A percentile compares a stretch with the other conserved stretches of the same genome.
Conservation (phyloP, 805 yeast genomes). For the Nakazawaea populi region DNA sequence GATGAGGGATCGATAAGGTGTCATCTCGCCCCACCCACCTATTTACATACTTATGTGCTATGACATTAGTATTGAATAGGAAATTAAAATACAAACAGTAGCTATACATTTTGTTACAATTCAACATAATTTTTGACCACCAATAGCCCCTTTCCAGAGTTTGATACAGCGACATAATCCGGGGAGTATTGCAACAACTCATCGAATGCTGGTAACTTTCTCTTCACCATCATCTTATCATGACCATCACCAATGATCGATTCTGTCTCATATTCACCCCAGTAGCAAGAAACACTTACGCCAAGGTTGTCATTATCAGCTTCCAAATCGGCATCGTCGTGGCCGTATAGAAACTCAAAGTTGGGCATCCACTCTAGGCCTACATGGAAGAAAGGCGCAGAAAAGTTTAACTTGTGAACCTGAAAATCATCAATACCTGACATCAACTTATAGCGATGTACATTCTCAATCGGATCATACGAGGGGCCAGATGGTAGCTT, state of each 20-base stretch:
- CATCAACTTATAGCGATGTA: constrained; percentile 40
- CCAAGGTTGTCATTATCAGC: constrained; percentile 39
- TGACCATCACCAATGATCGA: constrained; percentile 32
- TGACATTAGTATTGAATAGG: no score
- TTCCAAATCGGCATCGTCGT: constrained; percentile 33
- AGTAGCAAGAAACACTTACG: constrained; percentile 59
- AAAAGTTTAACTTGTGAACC: constrained; percentile 62
- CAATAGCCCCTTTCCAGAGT: constrained; percentile 63
- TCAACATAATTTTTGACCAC: constrained; percentile 45
- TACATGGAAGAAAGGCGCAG: constrained; percentile 43
- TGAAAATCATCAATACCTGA: constrained; percentile 61
- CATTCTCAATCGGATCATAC: constrained; percentile 23
- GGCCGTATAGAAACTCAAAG: constrained; percentile 24
- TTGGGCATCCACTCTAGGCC: constrained; percentile 74
- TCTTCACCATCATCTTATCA: constrained; percentile 24
- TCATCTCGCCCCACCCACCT: no score
- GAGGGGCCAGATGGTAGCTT: constrained; percentile 42
- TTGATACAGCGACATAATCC: constrained; percentile 56
- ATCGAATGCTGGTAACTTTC: constrained; percentile 62
- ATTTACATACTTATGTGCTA: no score
- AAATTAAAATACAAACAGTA: background rate
- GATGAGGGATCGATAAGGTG: background rate
- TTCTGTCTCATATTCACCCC: constrained; percentile 65
- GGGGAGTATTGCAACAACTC: constrained; percentile 71
- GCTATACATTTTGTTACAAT: constrained; percentile 19